These are phyloP conservation scores for Oryza coarctata DNA, from an alignment of 176 grass and related monocot genomes.

Conservation along the genomic window DNA sequence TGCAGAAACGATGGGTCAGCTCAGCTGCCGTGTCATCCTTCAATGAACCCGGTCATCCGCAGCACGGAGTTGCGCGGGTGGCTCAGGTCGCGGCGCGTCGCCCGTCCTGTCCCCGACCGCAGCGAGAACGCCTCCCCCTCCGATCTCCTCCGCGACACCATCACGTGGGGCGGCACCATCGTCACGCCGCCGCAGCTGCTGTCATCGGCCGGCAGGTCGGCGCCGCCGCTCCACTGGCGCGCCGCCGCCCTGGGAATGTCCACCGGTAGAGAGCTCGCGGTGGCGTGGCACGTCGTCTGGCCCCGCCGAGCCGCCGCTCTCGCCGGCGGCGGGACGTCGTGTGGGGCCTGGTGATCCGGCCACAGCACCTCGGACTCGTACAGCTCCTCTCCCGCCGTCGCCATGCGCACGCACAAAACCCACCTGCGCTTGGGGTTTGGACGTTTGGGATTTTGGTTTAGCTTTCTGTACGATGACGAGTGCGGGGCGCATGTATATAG, in stretches of 20 bases:
- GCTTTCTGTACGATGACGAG: background rate
- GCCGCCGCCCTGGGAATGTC: slow-evolving; percentile 35
- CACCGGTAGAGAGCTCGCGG: slow-evolving; percentile 19
- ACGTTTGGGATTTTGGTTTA: background rate
- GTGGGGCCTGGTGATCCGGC: slow-evolving; percentile 37
- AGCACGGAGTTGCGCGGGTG: slow-evolving; percentile 61
- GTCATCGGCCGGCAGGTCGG: background rate
- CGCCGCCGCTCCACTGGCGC: slow-evolving; percentile 15
- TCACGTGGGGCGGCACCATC: slow-evolving; percentile 69
- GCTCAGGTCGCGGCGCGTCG: slow-evolving; percentile 69
- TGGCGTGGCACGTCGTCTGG: background rate
- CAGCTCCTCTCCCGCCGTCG: slow-evolving; percentile 54
- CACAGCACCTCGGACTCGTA: slow-evolving; percentile 65
- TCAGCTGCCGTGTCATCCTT: slow-evolving; percentile 47
- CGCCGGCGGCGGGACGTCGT: background rate
- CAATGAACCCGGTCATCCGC: slow-evolving; percentile 79
- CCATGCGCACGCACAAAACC: background rate
- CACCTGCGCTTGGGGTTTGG: too few species aligned
- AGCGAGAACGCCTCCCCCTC: slow-evolving; percentile 47
- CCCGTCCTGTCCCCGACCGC: slow-evolving; percentile 58
- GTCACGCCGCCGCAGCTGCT: background rate
- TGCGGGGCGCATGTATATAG: slow-evolving; percentile 27
- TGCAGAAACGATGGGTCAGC: background rate
- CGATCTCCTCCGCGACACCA: slow-evolving; percentile 43
- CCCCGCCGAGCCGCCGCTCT: background rate